Evolutionary conservation across 2,329 filamentous ascomycete species (phyloP).

Genomic region (Exserohilum rostratum): DNA sequence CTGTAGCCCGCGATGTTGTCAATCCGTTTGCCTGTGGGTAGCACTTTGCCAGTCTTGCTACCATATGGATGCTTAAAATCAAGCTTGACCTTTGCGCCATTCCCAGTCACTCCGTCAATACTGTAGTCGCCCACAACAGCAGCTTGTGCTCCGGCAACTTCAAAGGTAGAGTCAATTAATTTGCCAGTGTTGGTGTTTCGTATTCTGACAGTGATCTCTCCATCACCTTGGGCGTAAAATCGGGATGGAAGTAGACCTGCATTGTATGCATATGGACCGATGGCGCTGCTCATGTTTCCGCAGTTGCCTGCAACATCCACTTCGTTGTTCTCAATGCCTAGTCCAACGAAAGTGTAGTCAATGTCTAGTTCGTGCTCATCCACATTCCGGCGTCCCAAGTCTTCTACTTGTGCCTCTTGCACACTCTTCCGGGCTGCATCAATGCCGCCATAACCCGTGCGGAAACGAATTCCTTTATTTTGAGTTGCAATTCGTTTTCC

Average conservation of each 20-base stretch:
- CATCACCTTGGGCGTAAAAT: slow-evolving; percentile 35
- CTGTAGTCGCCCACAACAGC: slow-evolving; percentile 60
- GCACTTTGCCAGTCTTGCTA: slow-evolving; percentile 65
- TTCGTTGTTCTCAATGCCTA: slow-evolving; percentile 66
- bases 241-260: slow-evolving; percentile 53
- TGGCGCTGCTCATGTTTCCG: slow-evolving; percentile 77
- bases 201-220: slow-evolving; percentile 61
- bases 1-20: slow-evolving; percentile 59
- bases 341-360: slow-evolving; percentile 73
- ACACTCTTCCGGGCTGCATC: slow-evolving; percentile 15
- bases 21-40: slow-evolving; percentile 64
- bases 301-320: slow-evolving; percentile 75
- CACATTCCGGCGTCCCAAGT: not conserved
- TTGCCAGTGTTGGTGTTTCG: slow-evolving; percentile 76
- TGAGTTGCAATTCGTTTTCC: slow-evolving; percentile 5
- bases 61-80: slow-evolving; percentile 68
- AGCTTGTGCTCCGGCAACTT: slow-evolving; percentile 56
- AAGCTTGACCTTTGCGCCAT: slow-evolving; percentile 62
- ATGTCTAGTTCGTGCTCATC: slow-evolving; percentile 54
- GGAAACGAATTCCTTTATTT: slow-evolving; percentile 7
- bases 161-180: slow-evolving; percentile 64
- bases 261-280: slow-evolving; percentile 68
- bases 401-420: slow-evolving; percentile 5
- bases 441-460: slow-evolving; percentile 18
- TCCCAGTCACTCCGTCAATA: slow-evolving; percentile 69